Evolutionary conservation across 1,284 basidiomycete genomes (phyloP), one percentile per base, ranked within the genome.

Genomic region (Irpex sp.): DNA sequence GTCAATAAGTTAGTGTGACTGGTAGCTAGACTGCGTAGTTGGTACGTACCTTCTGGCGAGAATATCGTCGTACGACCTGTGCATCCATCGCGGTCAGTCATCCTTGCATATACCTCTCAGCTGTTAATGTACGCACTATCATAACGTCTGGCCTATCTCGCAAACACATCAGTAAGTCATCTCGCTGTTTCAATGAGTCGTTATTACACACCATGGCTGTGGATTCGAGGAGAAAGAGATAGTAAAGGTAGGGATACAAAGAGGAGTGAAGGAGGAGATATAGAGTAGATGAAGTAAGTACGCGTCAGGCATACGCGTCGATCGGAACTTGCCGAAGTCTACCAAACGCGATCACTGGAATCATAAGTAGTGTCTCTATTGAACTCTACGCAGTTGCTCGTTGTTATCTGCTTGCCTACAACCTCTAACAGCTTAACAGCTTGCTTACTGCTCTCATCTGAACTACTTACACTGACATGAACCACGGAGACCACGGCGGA

Each of bases 31-130:
- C 52, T 28, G 35, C 37, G 57, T 58, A 57, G 23, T 19, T 72
- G n/a, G n/a, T n/a, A n/a, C 86, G 68, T 71, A 93, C 93, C 94
- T 78, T 96, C 94, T 53, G 94, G 94, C 61, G 94, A 96, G 84
- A 96, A 96, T 79, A 95, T 96, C 59, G 94, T 96, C 67, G 94
- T 96, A 69, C 94, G 87, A 77, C 91, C 90, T 92, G 72, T n/a
- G 7, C 48, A 18, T 16, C 56, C 60, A 58, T 53, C 61, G 61
- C 64, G 64, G 65, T 14, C 18, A 62, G 59, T 69, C 18, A n/a
- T 64, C 42, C 51, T 42, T 54, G 59, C 45, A 37, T 35, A 18
- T 48, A 45, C 51, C 57, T 36, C 12, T 59, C 56, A 19, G 1
- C 7, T 33, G 28, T 0, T 7, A 23, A 51, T 57, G 58, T 51